These are phyloP conservation scores for Gossypium stocksii DNA, from an alignment of 345 rosid genomes.

Conservation along the genomic window DNA sequence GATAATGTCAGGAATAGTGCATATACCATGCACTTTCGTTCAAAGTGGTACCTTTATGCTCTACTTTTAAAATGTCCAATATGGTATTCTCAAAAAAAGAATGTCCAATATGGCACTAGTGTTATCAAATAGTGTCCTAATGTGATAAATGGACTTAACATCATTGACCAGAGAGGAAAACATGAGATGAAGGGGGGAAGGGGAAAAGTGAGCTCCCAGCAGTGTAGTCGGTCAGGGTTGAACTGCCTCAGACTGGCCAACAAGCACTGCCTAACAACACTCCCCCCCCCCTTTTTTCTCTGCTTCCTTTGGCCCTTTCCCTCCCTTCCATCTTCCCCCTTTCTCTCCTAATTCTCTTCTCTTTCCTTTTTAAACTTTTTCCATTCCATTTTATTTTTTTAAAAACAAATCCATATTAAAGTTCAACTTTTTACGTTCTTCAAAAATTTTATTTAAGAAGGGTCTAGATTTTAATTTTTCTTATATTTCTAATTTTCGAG, in stretches of 20 bases:
- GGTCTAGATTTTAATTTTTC: too few species aligned
- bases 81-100: background rate
- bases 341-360: background rate
- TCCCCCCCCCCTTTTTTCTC: too few species aligned
- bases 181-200: background rate
- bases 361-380: background rate
- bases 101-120: background rate
- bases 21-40: background rate
- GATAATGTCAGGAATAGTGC: background rate
- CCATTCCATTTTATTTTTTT: too few species aligned
- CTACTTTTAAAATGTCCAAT: background rate
- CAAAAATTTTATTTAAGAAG: too few species aligned
- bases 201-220: background rate
- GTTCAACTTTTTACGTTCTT: too few species aligned
- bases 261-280: background rate
- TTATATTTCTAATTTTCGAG: too few species aligned
- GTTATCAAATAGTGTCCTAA: background rate
- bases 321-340: background rate
- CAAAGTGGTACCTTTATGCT: background rate
- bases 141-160: background rate
- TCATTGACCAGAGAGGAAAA: background rate
- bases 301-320: background rate
- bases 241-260: background rate
- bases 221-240: background rate
- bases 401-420: too few species aligned